phyloP scores from a whole-genome alignment of 2,329 filamentous ascomycete genomes.

The Pseudophaeomoniella oleicola region DNA sequence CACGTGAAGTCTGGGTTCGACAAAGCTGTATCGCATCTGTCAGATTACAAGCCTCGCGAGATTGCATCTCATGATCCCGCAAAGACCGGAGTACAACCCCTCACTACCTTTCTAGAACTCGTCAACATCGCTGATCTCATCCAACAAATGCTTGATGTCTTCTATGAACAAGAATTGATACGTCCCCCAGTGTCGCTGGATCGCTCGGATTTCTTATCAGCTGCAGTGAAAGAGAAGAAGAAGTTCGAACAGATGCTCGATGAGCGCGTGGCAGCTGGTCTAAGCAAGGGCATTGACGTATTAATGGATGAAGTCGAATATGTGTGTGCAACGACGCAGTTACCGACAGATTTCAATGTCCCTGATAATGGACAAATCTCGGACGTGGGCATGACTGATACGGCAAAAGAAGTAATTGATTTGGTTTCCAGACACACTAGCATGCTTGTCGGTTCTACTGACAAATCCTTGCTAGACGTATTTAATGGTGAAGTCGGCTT shows the following conservation, averaged over 20 bases:
- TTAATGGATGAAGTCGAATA: conserved; percentile 98
- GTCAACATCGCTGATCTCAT: conserved; percentile 98
- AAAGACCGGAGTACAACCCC: conserved; percentile 64
- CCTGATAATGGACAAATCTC: conserved; percentile 19
- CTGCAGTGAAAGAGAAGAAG: conserved; percentile 88
- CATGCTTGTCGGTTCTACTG: conserved; percentile 88
- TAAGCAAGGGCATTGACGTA: conserved; percentile 96
- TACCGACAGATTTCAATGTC: conserved; percentile 83
- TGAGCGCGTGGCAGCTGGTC: conserved; percentile 82
- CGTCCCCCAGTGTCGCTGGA: conserved; percentile 65
- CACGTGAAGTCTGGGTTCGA: conserved; percentile 92
- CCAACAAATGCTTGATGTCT: conserved; percentile 97
- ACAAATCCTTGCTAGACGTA: conserved; percentile 95
- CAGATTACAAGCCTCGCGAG: conserved; percentile 79
- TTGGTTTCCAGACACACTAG: conserved; percentile 77
- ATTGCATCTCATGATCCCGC: conserved; percentile 57
- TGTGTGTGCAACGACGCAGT: conserved; percentile 75
- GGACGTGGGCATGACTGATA: conserved; percentile 53
- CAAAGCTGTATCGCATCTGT: conserved; percentile 80
- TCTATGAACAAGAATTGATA: conserved; percentile 90
- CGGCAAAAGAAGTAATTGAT: conserved; percentile 67
- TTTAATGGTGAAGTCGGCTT: conserved; percentile 97
- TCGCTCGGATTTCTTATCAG: conserved; percentile 85
- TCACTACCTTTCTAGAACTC: conserved; percentile 91
- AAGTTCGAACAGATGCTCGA: conserved; percentile 98